Conservation (phyloP, 2,329 filamentous ascomycete genomes). For the Fusarium robinianum region DNA sequence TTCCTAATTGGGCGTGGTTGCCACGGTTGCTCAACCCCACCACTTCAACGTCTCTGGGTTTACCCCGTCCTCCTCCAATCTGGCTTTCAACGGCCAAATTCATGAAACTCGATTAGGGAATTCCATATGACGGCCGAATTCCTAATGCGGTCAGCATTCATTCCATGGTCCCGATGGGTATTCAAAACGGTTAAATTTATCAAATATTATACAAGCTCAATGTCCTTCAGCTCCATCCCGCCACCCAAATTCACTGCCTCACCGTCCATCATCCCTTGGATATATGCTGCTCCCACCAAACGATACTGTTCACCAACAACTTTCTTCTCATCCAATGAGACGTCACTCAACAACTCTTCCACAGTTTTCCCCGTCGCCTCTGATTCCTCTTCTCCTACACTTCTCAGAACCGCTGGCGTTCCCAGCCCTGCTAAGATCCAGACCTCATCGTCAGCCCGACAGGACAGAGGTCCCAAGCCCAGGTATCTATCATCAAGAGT, state of each 20-base stretch:
- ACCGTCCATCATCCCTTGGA: conserved; percentile 30
- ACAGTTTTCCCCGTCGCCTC: not conserved
- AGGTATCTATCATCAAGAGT: conserved; percentile 22
- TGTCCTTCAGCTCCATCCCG: conserved; percentile 3
- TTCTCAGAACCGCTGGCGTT: conserved; percentile 23
- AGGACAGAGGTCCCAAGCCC: conserved; percentile 26
- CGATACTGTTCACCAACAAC: conserved; percentile 10
- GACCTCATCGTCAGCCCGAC: conserved; percentile 28
- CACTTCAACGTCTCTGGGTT: not conserved
- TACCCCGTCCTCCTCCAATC: not conserved
- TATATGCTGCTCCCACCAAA: conserved; percentile 26
- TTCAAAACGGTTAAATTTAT: too few species aligned
- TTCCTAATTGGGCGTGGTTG: conserved; percentile 42
- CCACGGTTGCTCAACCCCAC: conserved; percentile 23
- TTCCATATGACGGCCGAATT: too few species aligned
- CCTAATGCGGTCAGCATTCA: too few species aligned
- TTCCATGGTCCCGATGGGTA: too few species aligned
- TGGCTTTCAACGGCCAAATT: not conserved
- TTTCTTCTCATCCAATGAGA: not conserved
- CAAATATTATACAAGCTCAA: conserved; percentile 15
- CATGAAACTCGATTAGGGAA: too few species aligned
- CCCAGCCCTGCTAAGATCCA: conserved; percentile 31
- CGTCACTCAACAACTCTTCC: not conserved
- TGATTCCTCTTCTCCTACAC: not conserved
- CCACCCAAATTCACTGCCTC: conserved; percentile 16